Evolutionary conservation across 2,329 filamentous ascomycete genomes (phyloP).

Genomic region (Leptoxyphium fumago): DNA sequence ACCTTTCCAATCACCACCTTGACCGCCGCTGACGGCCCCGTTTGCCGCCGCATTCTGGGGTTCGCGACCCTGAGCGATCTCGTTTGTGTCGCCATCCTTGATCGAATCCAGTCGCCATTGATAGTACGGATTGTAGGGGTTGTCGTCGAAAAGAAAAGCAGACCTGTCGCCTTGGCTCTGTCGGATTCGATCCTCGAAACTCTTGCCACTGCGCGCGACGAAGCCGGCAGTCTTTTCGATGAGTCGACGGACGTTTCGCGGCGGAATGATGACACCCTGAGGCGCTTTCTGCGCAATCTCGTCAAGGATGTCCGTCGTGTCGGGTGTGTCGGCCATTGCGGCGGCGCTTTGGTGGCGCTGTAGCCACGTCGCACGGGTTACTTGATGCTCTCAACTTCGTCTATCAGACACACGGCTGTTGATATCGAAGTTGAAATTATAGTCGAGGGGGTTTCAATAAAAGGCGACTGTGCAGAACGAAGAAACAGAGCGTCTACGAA

Average conservation of each 20-base stretch:
- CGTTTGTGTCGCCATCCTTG: slow-evolving; percentile 65
- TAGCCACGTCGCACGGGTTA: no score
- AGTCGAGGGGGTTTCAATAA: no score
- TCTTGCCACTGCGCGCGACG: slow-evolving; percentile 50
- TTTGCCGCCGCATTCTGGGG: slow-evolving; percentile 32
- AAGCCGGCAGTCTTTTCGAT: slow-evolving; percentile 94
- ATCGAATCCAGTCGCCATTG: slow-evolving; percentile 82
- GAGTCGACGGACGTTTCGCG: slow-evolving; percentile 63
- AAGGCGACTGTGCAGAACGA: no score
- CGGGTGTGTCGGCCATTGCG: slow-evolving; percentile 17
- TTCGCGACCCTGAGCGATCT: slow-evolving; percentile 58
- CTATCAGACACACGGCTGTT: no score
- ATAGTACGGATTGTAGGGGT: slow-evolving; percentile 81
- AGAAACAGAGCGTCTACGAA: no score
- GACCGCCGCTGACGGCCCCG: slow-evolving; percentile 26
- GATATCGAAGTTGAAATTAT: no score
- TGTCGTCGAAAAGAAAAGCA: slow-evolving; percentile 64
- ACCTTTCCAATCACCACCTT: slow-evolving; percentile 28
- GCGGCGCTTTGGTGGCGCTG: background rate
- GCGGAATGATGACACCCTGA: slow-evolving; percentile 71
- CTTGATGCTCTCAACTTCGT: no score
- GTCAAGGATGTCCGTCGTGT: slow-evolving; percentile 10
- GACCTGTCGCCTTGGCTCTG: slow-evolving; percentile 84
- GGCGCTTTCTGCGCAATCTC: slow-evolving; percentile 63
- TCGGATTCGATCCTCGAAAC: slow-evolving; percentile 72